Conservation (phyloP, 805 yeast genomes). For the Yarrowia bubula region DNA sequence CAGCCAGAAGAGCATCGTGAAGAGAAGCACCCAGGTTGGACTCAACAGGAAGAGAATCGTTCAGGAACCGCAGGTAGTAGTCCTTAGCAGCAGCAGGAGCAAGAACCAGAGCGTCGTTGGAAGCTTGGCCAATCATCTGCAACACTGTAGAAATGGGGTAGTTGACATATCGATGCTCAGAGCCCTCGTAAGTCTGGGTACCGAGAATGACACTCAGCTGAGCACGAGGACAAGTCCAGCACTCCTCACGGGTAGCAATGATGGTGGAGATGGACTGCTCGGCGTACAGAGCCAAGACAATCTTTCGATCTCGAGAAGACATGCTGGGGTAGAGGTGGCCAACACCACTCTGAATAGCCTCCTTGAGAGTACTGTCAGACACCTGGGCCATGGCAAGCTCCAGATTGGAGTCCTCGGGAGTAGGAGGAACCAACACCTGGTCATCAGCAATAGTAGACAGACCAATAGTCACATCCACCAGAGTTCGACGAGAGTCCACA, state of each 20-base stretch:
- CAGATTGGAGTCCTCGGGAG: conserved; percentile 43
- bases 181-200: conserved; percentile 69
- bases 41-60: conserved; percentile 79
- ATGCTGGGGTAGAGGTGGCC: conserved; percentile 62
- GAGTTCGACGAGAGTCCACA: conserved; percentile 54
- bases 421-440: conserved; percentile 39
- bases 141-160: conserved; percentile 58
- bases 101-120: conserved; percentile 49
- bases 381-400: conserved; percentile 47
- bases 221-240: conserved; percentile 51
- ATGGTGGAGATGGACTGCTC: conserved; percentile 54
- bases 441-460: conserved; percentile 44
- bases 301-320: conserved; percentile 51
- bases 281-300: conserved; percentile 53
- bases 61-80: conserved; percentile 69
- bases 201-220: conserved; percentile 62
- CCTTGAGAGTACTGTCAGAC: conserved; percentile 47
- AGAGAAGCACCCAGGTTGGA: conserved; percentile 60
- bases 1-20: conserved; percentile 69
- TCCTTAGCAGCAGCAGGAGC: conserved; percentile 55
- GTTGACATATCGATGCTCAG: conserved; percentile 66
- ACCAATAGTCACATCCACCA: conserved; percentile 52
- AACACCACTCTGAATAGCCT: conserved; percentile 55
- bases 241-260: conserved; percentile 61
- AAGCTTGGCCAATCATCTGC: conserved; percentile 37